A percentile compares a stretch with the other conserved stretches of the same genome.
These are phyloP conservation scores for Panus rudis DNA, from an alignment of 768 basidiomycete genomes.

Conservation along the genomic window DNA sequence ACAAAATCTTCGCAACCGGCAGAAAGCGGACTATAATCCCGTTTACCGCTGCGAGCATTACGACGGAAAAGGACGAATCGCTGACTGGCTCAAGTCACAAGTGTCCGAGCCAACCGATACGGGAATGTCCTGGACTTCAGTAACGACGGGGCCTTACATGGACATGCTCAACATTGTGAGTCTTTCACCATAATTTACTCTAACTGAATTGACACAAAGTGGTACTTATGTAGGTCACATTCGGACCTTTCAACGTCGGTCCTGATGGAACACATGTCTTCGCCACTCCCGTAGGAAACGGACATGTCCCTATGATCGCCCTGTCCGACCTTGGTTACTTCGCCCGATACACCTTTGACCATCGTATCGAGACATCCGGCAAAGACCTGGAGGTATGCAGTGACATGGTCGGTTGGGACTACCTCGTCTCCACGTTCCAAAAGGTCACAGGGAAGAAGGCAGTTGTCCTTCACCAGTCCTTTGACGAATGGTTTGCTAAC, in stretches of 20 bases:
- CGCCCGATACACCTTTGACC: slow-evolving; percentile 25
- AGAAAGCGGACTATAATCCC: slow-evolving; percentile 17
- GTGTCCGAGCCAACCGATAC: slow-evolving; percentile 23
- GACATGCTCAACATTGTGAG: slow-evolving; percentile 11
- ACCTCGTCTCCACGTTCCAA: slow-evolving; percentile 22
- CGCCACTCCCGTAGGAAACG: slow-evolving; percentile 21
- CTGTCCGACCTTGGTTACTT: slow-evolving; percentile 25
- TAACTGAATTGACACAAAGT: not conserved
- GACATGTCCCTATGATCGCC: slow-evolving; percentile 23
- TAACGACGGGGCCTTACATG: slow-evolving; percentile 20
- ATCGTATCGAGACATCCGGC: slow-evolving; percentile 18
- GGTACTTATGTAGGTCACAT: slow-evolving; percentile 6
- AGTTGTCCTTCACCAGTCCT: slow-evolving; percentile 12
- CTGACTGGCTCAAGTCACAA: slow-evolving; percentile 32
- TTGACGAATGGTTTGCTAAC: slow-evolving; percentile 18
- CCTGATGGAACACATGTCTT: slow-evolving; percentile 25
- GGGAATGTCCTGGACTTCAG: slow-evolving; percentile 29
- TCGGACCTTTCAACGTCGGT: slow-evolving; percentile 17
- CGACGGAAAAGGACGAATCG: slow-evolving; percentile 35
- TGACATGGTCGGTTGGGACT: slow-evolving; percentile 18
- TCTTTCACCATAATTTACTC: not conserved
- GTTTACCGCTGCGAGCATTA: slow-evolving; percentile 33
- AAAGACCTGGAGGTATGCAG: slow-evolving; percentile 20
- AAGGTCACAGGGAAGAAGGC: slow-evolving; percentile 22
- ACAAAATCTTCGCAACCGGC: not conserved